Base-by-base conservation (phyloP, 805 yeast species). In the Cyberlindnera japonica region DNA sequence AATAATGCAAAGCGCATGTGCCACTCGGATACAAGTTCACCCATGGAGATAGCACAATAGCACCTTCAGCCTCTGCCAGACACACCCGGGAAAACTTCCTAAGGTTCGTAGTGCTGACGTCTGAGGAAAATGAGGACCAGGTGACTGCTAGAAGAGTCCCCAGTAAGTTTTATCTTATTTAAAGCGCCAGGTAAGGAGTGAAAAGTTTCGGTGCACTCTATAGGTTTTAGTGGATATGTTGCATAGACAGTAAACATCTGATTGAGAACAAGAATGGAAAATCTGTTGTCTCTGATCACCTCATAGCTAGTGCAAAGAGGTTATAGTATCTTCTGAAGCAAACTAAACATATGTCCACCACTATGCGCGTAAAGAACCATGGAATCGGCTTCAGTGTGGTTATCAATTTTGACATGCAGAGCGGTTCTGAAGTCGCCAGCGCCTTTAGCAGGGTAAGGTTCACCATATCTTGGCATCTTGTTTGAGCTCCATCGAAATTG, bases 111-210 rank as follows among this genome's bases (percentile, higher is more conserved):
- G 28, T 36, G 32, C 15, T 33, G 40, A 18, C 45, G 50, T 34
- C 49, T 40, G 5, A 44, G 22, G 15, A 58, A 35, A 5, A 47
- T 48, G 11, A 58, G 37, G 2, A 48, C 41, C 20, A 62, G 41
- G 32, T 56, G 55, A 1, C 56, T 64, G 19, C 66, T 64, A 11
- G 59, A 58, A 10, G 64, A 60, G 35, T 62, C 66, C 16, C 66
- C 66, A 20, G 47, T 39, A 2, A 57, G 37, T 7, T 53, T 38
- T 28, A 58, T 45, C 31, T 53, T 41, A 37, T 47, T 39, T 3
- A 40, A 41, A 3, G 45, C 24, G 20, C 45, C 33, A 13, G 44
- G 17, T 16, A 61, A 39, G 7, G 44, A 43, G 25, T 50, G 43
- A 38, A 47, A 56, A 21, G 52, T 42, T 5, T 41, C 31, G 24